Evolutionary conservation across 139 green algal genomes (phyloP).

Genomic region (Auxenochlorella pyrenoidosa): DNA sequence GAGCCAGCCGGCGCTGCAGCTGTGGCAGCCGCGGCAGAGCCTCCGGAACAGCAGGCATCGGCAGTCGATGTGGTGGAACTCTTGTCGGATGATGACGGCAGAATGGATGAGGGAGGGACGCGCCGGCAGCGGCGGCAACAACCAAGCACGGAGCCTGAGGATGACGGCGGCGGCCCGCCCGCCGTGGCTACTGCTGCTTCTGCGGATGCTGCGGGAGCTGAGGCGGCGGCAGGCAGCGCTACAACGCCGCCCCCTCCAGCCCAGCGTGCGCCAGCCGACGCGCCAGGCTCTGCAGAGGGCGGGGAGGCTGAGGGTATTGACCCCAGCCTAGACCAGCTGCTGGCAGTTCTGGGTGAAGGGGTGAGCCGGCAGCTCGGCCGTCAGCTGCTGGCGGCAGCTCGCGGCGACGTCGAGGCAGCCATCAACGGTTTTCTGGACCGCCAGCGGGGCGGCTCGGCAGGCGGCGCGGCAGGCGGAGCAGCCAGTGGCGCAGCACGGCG

Average conservation of each 20-base stretch:
- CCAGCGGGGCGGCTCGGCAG: not conserved
- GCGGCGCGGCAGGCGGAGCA: not conserved
- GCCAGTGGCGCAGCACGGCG: not conserved
- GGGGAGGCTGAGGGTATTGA: not conserved
- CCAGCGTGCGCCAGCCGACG: not conserved
- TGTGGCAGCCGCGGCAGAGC: not conserved
- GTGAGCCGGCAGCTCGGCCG: slow-evolving; percentile 19
- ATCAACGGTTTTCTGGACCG: slow-evolving; percentile 56
- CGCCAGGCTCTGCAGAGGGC: not conserved
- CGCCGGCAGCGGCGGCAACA: not conserved
- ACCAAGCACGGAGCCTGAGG: not conserved
- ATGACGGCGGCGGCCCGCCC: not conserved
- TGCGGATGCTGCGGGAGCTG: not conserved
- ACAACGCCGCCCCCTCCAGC: not conserved
- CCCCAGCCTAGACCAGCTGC: slow-evolving; percentile 13
- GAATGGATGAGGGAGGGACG: too few relatives aligned
- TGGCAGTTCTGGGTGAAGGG: slow-evolving; percentile 46
- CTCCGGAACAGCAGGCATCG: not conserved
- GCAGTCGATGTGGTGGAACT: not conserved
- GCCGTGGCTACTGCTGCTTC: not conserved
- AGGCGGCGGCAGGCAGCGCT: not conserved
- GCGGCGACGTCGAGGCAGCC: slow-evolving; percentile 41
- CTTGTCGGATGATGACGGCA: too few relatives aligned
- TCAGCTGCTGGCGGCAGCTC: slow-evolving; percentile 46
- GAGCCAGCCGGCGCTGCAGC: not conserved